A percentile compares a stretch with the other conserved stretches of the same genome.
phyloP scores from a whole-genome alignment of 202 grass and related monocot genomes.

The Eragrostis tef region DNA sequence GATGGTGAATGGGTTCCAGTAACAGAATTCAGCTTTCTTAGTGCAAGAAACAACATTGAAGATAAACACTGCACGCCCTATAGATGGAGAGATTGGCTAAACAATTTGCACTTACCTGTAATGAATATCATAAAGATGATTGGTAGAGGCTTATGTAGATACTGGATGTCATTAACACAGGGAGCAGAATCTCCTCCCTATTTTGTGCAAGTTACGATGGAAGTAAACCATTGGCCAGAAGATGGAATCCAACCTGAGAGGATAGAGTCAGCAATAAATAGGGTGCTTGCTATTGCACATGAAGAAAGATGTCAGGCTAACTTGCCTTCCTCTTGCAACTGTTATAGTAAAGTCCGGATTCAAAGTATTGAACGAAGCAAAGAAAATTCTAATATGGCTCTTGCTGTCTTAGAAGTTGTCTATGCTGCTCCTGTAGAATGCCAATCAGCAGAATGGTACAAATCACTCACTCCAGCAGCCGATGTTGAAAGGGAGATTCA shows the following conservation, averaged over 20 bases:
- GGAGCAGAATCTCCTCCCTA: constrained; percentile 96
- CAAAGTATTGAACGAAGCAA: constrained; percentile 91
- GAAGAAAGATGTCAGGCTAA: constrained; percentile 82
- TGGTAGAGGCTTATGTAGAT: constrained; percentile 74
- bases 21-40: constrained; percentile 84
- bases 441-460: constrained; percentile 73
- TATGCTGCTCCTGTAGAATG: constrained; percentile 79
- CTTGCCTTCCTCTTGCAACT: constrained; percentile 65
- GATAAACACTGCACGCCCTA: constrained; percentile 52
- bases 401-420: constrained; percentile 98
- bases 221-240: constrained; percentile 91
- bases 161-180: constrained; percentile 93
- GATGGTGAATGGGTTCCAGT: constrained; percentile 97
- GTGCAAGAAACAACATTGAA: constrained; percentile 63
- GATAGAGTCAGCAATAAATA: constrained; percentile 93
- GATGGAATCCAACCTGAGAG: constrained; percentile 96
- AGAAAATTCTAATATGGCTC: constrained; percentile 73
- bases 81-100: constrained; percentile 58
- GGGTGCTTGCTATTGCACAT: constrained; percentile 70
- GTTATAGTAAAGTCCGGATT: constrained; percentile 76
- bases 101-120: constrained; percentile 60
- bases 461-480: constrained; percentile 80
- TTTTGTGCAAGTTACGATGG: constrained; percentile 96
- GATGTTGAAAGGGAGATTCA: constrained; percentile 84
- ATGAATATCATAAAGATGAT: constrained; percentile 65